Evolutionary conservation across 805 yeast genomes (phyloP).

Genomic region (Maudiozyma barnettii): DNA sequence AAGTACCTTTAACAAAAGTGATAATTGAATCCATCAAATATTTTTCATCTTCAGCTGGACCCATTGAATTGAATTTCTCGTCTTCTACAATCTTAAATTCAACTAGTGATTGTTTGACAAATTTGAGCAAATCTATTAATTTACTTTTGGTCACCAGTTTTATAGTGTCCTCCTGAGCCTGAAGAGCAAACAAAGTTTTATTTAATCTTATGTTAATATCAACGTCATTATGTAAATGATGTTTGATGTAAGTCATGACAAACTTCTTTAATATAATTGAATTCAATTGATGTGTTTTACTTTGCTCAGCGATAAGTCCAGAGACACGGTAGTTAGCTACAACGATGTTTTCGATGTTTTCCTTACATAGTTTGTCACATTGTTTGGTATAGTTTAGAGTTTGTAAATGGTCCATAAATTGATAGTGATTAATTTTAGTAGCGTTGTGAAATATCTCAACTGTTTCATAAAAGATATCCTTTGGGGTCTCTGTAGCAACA

Average conservation of each 20-base stretch:
- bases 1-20: background rate
- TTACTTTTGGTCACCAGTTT: background rate
- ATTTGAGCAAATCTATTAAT: background rate
- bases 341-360: background rate
- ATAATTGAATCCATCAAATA: background rate
- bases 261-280: background rate
- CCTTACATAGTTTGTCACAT: background rate
- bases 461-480: background rate
- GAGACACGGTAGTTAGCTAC: background rate
- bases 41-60: background rate
- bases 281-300: background rate
- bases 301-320: background rate
- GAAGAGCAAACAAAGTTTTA: background rate
- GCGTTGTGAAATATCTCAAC: background rate
- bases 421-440: background rate
- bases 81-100: background rate
- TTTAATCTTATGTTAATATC: background rate
- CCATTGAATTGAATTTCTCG: background rate
- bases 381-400: background rate
- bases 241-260: background rate
- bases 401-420: background rate
- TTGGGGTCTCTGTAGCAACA: background rate
- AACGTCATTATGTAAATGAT: background rate
- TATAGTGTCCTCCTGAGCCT: background rate
- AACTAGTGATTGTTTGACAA: background rate